phyloP scores from a whole-genome alignment of 768 basidiomycete genomes.

The Suillus brevipes region DNA sequence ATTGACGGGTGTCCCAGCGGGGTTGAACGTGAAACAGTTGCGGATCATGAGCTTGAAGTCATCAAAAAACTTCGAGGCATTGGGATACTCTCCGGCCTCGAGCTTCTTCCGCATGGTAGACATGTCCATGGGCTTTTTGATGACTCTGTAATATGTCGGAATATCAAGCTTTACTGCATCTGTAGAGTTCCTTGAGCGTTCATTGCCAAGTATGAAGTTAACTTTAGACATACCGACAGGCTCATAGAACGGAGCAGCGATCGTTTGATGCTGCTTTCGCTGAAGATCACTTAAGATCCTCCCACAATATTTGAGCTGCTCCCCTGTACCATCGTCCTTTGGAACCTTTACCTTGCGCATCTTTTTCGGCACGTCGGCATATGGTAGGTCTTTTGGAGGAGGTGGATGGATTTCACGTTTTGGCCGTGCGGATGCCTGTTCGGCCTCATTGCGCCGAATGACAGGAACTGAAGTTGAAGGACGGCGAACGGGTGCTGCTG shows the following conservation, averaged over 20 bases:
- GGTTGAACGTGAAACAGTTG: constrained; percentile 93
- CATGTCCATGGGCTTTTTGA: constrained; percentile 97
- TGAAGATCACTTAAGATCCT: constrained; percentile 75
- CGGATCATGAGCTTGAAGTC: constrained; percentile 95
- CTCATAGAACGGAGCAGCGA: constrained; percentile 86
- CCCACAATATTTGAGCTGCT: constrained; percentile 82
- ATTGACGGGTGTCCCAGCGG: constrained; percentile 82
- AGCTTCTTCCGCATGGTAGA: constrained; percentile 86
- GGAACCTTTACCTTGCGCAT: constrained; percentile 56
- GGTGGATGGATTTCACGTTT: constrained; percentile 98
- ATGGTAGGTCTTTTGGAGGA: constrained; percentile 86
- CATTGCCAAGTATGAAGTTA: not conserved
- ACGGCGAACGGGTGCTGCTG: constrained; percentile 55
- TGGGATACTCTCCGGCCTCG: constrained; percentile 71
- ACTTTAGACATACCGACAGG: constrained; percentile 77
- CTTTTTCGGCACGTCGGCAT: constrained; percentile 75
- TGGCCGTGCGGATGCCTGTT: constrained; percentile 64
- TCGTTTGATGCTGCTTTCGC: constrained; percentile 71
- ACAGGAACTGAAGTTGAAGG: constrained; percentile 80
- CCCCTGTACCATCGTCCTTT: constrained; percentile 68
- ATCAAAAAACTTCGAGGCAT: constrained; percentile 78
- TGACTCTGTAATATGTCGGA: constrained; percentile 81
- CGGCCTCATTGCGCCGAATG: constrained; percentile 75
- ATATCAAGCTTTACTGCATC: constrained; percentile 79
- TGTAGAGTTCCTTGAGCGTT: constrained; percentile 25